These are phyloP conservation scores for Lathyrus sativus DNA, from an alignment of 306 rosid genomes.

Conservation along the genomic window DNA sequence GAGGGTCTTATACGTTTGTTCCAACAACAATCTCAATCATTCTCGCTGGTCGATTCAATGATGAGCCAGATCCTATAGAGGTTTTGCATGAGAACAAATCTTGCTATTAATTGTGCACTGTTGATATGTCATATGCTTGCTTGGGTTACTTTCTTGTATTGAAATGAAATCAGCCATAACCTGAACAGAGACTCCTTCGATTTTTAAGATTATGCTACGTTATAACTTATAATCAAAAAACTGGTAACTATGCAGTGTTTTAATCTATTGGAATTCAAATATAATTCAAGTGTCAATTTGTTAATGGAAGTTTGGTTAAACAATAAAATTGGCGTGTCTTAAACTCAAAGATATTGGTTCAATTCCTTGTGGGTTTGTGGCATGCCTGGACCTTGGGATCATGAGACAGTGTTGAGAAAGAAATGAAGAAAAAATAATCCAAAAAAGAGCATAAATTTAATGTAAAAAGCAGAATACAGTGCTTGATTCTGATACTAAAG, in stretches of 20 bases:
- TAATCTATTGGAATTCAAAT: conserved; percentile 2
- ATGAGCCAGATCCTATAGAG: conserved; percentile 62
- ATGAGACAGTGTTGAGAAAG: too few relatives aligned
- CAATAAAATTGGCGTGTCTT: background rate
- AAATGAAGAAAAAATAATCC: too few relatives aligned
- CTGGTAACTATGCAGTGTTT: conserved; percentile 2
- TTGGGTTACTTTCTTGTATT: conserved; percentile 10
- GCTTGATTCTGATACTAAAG: conserved; percentile 30
- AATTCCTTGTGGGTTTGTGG: background rate
- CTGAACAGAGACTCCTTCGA: background rate
- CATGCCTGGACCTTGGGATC: background rate
- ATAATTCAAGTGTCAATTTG: background rate
- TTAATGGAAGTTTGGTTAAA: conserved; percentile 10
- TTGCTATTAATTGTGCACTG: conserved; percentile 21
- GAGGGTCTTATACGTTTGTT: conserved; percentile 94
- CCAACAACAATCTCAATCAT: conserved; percentile 95
- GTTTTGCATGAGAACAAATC: conserved; percentile 53
- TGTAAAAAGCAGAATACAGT: conserved; percentile 23
- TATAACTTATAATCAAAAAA: conserved; percentile 1
- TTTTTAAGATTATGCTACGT: background rate
- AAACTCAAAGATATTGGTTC: conserved; percentile 1
- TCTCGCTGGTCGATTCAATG: conserved; percentile 85
- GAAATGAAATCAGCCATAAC: conserved; percentile 7
- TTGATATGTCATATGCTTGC: conserved; percentile 36
- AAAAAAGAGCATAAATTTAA: conserved; percentile 13